Percentiles rank a stretch among this genome's conserved stretches.
Conservation (phyloP, 1,139 yeast species). For the Taphrina pruni region DNA sequence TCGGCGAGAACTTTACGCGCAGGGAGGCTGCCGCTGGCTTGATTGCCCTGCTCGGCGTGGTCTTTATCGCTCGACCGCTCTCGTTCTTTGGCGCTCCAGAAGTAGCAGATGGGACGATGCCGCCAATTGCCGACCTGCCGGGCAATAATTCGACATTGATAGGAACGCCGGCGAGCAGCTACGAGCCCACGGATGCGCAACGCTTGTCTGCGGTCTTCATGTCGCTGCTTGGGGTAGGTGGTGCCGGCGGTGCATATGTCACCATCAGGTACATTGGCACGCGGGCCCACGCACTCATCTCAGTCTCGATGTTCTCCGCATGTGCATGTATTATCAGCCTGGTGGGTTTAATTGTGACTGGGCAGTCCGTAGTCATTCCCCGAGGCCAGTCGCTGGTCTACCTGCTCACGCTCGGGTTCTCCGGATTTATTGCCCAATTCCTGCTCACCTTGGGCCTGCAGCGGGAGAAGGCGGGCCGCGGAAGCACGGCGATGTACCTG, state of each 20-base stretch:
- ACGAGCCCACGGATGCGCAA: constrained; percentile 46
- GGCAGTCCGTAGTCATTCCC: constrained; percentile 61
- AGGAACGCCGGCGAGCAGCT: neutral
- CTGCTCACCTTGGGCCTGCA: constrained; percentile 82
- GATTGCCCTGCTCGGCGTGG: constrained; percentile 73
- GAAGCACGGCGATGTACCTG: constrained; percentile 74
- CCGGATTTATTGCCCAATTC: constrained; percentile 84
- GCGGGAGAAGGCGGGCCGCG: constrained; percentile 78
- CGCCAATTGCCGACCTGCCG: constrained; percentile 34
- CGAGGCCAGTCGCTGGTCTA: constrained; percentile 58
- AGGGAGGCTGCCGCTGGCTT: constrained; percentile 73
- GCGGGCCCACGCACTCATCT: constrained; percentile 76
- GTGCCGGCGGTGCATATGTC: constrained; percentile 74
- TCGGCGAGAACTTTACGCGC: constrained; percentile 70
- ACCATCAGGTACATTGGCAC: constrained; percentile 75
- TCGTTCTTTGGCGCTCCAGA: constrained; percentile 30
- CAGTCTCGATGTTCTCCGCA: constrained; percentile 77
- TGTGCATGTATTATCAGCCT: constrained; percentile 63
- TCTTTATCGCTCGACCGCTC: constrained; percentile 77
- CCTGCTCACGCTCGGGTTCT: constrained; percentile 66
- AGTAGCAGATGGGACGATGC: neutral
- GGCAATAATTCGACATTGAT: constrained; percentile 4
- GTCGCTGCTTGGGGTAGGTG: constrained; percentile 72
- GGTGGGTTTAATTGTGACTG: constrained; percentile 27
- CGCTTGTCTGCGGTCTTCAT: constrained; percentile 62